phyloP scores from a whole-genome alignment of 2,329 filamentous ascomycete genomes.

The Pyricularia grisea region DNA sequence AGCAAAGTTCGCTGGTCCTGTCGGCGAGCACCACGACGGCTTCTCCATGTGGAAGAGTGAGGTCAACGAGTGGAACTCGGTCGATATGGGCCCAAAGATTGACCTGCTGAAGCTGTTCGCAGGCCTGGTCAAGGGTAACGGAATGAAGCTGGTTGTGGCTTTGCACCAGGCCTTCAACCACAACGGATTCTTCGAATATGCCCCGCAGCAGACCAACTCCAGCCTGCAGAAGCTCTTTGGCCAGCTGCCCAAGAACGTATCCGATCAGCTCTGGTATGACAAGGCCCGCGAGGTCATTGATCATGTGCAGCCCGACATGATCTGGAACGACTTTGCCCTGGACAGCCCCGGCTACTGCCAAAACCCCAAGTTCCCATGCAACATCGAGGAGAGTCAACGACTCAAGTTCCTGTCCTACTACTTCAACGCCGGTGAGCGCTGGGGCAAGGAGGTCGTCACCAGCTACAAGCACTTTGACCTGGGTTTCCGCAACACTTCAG shows the following conservation, averaged over 20 bases:
- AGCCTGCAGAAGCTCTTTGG: constrained; percentile 3
- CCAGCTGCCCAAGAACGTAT: constrained; percentile 3
- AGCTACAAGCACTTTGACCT: constrained; percentile 4
- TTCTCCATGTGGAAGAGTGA: constrained; percentile 22
- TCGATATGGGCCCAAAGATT: background rate
- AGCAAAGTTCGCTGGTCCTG: constrained; percentile 34
- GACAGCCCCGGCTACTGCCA: constrained; percentile 2
- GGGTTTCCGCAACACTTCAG: constrained; percentile 3
- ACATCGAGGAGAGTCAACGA: constrained; percentile 1
- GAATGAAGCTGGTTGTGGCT: background rate
- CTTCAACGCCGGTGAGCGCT: constrained; percentile 1
- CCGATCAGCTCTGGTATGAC: constrained; percentile 1
- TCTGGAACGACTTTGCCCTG: constrained; percentile 4
- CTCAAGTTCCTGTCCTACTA: constrained; percentile 3
- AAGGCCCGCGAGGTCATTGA: constrained; percentile 2
- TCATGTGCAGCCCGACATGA: constrained; percentile 1
- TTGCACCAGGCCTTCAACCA: constrained; percentile 4
- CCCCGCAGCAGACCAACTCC: background rate
- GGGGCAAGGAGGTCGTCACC: constrained; percentile 3
- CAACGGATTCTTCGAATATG: constrained; percentile 1
- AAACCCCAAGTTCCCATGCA: background rate
- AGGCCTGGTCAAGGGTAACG: background rate
- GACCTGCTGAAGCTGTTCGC: constrained; percentile 2
- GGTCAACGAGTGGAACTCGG: constrained; percentile 5
- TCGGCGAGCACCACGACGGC: constrained; percentile 37